phyloP scores from a whole-genome alignment of 2,329 filamentous ascomycete genomes.

The Verticillium nonalfalfae region DNA sequence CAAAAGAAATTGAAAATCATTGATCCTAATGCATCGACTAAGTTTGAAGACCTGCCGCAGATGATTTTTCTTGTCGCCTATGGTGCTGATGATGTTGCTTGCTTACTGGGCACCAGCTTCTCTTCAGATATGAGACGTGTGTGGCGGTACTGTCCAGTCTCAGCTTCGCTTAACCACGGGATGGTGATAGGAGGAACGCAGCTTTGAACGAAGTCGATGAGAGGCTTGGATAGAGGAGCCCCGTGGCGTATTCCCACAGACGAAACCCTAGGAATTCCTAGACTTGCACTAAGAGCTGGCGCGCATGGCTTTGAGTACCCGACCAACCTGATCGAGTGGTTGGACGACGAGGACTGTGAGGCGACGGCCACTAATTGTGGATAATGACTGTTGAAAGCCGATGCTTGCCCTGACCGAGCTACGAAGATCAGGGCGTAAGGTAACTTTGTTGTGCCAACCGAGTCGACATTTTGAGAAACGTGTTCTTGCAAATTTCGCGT shows the following conservation, averaged over 20 bases:
- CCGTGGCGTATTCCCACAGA: constrained; percentile 52
- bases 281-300: constrained; percentile 44
- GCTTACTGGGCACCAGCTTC: constrained; percentile 4
- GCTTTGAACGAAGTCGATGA: constrained; percentile 49
- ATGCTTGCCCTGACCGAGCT: constrained; percentile 48
- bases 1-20: too few relatives aligned
- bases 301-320: constrained; percentile 56
- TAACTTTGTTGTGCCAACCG: neutral
- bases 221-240: constrained; percentile 48
- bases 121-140: constrained; percentile 14
- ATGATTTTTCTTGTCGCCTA: neutral
- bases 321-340: constrained; percentile 47
- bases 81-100: neutral
- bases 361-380: constrained; percentile 47
- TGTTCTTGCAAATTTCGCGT: constrained; percentile 49
- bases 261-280: constrained; percentile 59
- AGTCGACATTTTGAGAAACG: constrained; percentile 15
- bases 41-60: too few relatives aligned
- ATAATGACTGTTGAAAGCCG: constrained; percentile 54
- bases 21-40: too few relatives aligned
- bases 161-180: constrained; percentile 39
- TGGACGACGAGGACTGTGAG: constrained; percentile 30
- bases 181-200: constrained; percentile 46
- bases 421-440: constrained; percentile 52
- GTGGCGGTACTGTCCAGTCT: constrained; percentile 17